Evolutionary conservation across 495 filamentous ascomycete genomes (phyloP), one percentile per base, ranked within the genome.

Genomic region (Immersiella caudata): DNA sequence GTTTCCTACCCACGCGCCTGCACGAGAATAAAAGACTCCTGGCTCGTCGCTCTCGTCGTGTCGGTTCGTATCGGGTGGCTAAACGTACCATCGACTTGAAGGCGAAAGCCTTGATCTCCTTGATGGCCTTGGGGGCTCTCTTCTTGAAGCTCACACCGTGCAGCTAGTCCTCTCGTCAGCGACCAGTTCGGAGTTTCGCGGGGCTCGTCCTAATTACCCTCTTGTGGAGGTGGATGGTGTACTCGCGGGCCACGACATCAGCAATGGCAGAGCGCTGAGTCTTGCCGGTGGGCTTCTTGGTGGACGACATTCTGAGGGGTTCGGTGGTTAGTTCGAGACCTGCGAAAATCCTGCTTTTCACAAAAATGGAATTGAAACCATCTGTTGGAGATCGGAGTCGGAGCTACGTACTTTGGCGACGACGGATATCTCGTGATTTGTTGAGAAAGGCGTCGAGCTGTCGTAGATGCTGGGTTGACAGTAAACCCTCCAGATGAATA

Each of bases 201-300:
- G 50, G 18, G 2, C 62, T 27, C 22, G 64, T 46, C 64, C 60
- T 62, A 92, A 92, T 81, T 96, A 98, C 95, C 82, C 94, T 89
- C 89, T 96, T 98, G 91, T 99, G 95, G 70, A 99, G 84, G 88
- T 99, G 94, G 87, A 99, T 99, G 81, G 95, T 99, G 89, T 98
- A 99, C 87, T 99, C 96, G 87, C 95, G 93, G 67, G 95, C 89
- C 78, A 99, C 95, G 76, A 98, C 96, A 83, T 98, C 94, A 78
- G 91, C 90, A 81, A 98, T 96, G 83, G 95, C 95, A 79, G 93
- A 97, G 78, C 94, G 91, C 74, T 79, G 77, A 74, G 83, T 84
- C 89, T 96, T 96, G 73, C 86, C 86, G 68, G 86, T 70, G 64
- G 84, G 80, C 85, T 90, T 89, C 85, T 90, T 77, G 80, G 78